Conservation (phyloP, 2,329 filamentous ascomycete genomes). For the Phaeosphaeria sp. region DNA sequence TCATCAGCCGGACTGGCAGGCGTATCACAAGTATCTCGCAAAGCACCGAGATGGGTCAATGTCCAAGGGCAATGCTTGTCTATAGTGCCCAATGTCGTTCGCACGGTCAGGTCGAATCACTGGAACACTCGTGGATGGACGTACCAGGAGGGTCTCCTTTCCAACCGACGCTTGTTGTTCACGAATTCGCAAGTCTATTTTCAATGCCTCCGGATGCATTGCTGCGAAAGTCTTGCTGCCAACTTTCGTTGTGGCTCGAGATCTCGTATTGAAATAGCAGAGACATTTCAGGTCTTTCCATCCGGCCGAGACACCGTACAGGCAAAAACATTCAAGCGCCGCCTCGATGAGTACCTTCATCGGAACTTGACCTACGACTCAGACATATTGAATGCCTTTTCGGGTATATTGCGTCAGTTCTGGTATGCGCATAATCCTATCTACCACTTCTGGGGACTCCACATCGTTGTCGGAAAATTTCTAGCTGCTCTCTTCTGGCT, state of each 20-base stretch:
- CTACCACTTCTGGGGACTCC: neutral
- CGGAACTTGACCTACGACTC: neutral
- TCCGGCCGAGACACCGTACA: neutral
- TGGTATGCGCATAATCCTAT: neutral
- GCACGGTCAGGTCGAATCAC: neutral
- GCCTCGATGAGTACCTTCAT: neutral
- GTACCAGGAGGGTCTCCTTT: constrained; percentile 4
- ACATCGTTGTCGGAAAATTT: neutral
- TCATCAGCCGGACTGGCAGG: neutral
- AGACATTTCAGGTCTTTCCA: neutral
- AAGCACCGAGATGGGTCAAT: neutral
- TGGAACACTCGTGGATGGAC: neutral
- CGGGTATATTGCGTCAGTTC: neutral
- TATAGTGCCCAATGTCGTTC: neutral
- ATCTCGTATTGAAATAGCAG: neutral
- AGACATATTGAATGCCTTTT: neutral
- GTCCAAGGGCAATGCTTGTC: neutral
- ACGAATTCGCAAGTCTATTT: neutral
- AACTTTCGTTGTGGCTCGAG: neutral
- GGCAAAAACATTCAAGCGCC: neutral
- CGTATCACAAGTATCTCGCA: neutral
- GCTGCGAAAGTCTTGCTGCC: neutral
- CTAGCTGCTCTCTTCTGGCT: neutral
- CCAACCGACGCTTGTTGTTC: neutral
- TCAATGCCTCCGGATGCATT: neutral